These are phyloP conservation scores for Rachicladosporium sp. DNA, from an alignment of 2,329 filamentous ascomycete species.

Conservation along the genomic window DNA sequence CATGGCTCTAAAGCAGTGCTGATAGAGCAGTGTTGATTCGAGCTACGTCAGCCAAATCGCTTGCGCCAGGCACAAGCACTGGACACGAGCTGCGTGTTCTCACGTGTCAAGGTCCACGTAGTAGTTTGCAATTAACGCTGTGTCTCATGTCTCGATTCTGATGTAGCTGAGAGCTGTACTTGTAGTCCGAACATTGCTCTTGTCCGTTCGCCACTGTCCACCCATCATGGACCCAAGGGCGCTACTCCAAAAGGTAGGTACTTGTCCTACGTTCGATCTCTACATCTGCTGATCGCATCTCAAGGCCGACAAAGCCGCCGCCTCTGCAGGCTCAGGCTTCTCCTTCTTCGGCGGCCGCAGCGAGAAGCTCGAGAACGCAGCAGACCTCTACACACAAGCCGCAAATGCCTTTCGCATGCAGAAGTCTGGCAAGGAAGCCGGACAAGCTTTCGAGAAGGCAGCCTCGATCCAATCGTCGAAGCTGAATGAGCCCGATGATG, in stretches of 20 bases:
- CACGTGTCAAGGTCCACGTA: too few relatives aligned
- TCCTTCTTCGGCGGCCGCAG: conserved; percentile 76
- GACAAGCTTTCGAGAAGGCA: conserved; percentile 70
- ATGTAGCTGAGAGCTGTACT: too few relatives aligned
- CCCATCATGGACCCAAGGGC: conserved; percentile 50
- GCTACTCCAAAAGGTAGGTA: conserved; percentile 60
- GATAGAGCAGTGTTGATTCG: too few relatives aligned
- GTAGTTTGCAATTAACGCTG: too few relatives aligned
- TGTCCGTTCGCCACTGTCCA: too few relatives aligned
- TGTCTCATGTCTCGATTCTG: too few relatives aligned
- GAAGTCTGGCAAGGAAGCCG: conserved; percentile 74
- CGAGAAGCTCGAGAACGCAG: conserved; percentile 83
- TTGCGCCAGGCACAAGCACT: too few relatives aligned
- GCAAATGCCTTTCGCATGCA: conserved; percentile 87
- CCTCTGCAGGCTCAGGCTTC: conserved; percentile 67
- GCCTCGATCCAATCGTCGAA: conserved; percentile 69
- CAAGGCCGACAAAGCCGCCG: conserved; percentile 75
- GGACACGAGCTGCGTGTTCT: too few relatives aligned
- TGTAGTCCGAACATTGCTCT: too few relatives aligned
- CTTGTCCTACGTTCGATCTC: conserved; percentile 8
- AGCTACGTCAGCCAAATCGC: too few relatives aligned
- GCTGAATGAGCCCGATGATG: conserved; percentile 84
- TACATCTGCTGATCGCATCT: conserved; percentile 4
- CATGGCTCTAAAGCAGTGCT: too few relatives aligned
- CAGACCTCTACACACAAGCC: conserved; percentile 75